phyloP scores from a whole-genome alignment of 2,329 filamentous ascomycete species.

The Clonostachys solani region DNA sequence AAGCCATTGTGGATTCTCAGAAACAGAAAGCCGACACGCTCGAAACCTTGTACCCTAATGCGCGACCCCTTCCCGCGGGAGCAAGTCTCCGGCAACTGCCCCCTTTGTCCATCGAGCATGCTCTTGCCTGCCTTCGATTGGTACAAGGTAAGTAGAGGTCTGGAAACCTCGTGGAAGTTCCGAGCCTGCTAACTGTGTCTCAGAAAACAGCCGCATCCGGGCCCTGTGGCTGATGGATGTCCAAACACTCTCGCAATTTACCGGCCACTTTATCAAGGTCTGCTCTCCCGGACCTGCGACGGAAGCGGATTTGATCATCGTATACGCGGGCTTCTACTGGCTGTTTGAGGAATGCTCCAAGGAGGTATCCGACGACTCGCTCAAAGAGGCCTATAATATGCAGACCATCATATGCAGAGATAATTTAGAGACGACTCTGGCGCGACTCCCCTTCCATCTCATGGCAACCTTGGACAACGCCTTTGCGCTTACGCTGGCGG shows the following conservation, averaged over 20 bases:
- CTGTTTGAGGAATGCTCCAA: constrained; percentile 9
- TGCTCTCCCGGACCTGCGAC: constrained; percentile 8
- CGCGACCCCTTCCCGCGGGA: neutral
- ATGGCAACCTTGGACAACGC: constrained; percentile 7
- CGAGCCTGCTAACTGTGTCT: neutral
- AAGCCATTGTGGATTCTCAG: neutral
- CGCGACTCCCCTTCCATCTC: constrained; percentile 10
- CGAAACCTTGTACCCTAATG: neutral
- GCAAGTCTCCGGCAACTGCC: neutral
- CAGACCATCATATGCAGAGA: constrained; percentile 8
- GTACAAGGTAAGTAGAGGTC: neutral
- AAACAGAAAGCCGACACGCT: neutral
- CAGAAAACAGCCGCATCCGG: neutral
- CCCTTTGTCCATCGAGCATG: neutral
- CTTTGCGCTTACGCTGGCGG: constrained; percentile 1
- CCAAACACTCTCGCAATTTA: neutral
- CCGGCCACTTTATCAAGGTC: constrained; percentile 1
- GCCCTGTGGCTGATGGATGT: neutral
- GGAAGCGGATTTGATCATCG: constrained; percentile 10
- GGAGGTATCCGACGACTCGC: neutral
- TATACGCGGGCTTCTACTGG: constrained; percentile 10
- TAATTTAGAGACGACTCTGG: constrained; percentile 12
- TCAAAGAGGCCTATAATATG: constrained; percentile 3
- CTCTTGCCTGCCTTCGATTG: neutral
- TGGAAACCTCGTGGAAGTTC: neutral